Evolutionary conservation across 768 basidiomycete genomes (phyloP).

Genomic region (Kwoniella newhampshirensis): DNA sequence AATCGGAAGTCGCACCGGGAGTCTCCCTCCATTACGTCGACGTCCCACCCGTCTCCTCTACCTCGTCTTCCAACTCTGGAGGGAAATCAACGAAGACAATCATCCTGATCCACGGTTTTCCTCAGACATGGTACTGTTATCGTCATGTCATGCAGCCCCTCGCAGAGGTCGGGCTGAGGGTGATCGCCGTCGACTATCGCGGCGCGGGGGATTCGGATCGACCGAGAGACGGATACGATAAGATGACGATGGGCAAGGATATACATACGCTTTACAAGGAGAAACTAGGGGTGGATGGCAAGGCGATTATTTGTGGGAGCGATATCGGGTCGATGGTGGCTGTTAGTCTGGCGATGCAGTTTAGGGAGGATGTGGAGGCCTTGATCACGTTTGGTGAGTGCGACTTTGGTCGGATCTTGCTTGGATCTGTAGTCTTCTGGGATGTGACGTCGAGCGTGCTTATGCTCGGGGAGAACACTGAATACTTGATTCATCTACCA

Average conservation of each 20-base stretch:
- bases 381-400: conserved; percentile 29
- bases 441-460: too few species aligned
- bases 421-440: too few species aligned
- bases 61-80: conserved; percentile 1
- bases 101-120: conserved; percentile 28
- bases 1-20: conserved; percentile 7
- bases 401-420: too few species aligned
- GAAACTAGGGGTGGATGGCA: conserved; percentile 18
- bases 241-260: conserved; percentile 34
- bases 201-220: conserved; percentile 30
- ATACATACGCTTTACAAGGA: conserved; percentile 25
- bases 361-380: conserved; percentile 18
- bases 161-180: conserved; percentile 17
- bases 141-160: conserved; percentile 27
- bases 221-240: conserved; percentile 26
- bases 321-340: conserved; percentile 44
- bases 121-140: conserved; percentile 33
- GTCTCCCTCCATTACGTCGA: conserved; percentile 15
- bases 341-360: conserved; percentile 21
- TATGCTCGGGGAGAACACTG: too few species aligned
- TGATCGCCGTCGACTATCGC: conserved; percentile 32
- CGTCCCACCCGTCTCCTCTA: conserved; percentile 3
- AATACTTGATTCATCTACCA: too few species aligned
- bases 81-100: conserved; percentile 17
- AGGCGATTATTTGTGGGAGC: conserved; percentile 27